phyloP scores from a whole-genome alignment of 179 eudicot species.

The Amaranthus tricolor region DNA sequence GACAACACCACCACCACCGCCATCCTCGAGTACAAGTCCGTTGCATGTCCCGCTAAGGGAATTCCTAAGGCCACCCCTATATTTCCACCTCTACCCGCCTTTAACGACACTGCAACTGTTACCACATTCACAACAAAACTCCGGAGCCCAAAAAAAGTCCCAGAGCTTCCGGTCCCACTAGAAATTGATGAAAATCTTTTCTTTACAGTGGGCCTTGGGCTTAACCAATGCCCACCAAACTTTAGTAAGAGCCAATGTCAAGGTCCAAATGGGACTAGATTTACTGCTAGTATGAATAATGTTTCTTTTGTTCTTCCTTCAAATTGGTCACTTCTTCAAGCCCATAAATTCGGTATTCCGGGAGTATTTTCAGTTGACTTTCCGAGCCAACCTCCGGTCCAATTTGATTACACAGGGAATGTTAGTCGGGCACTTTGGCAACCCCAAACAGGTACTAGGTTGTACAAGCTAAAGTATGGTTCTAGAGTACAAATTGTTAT shows the following conservation, averaged over 20 bases:
- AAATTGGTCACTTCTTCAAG: constrained; percentile 70
- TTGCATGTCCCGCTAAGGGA: constrained; percentile 52
- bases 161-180: constrained; percentile 40
- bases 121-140: constrained; percentile 61
- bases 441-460: constrained; percentile 52
- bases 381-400: constrained; percentile 57
- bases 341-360: constrained; percentile 53
- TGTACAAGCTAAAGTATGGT: constrained; percentile 62
- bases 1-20: constrained; percentile 93
- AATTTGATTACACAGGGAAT: constrained; percentile 84
- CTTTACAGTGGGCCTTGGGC: constrained; percentile 71
- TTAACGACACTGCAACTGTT: constrained; percentile 66
- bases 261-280: constrained; percentile 77
- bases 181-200: constrained; percentile 56
- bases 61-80: constrained; percentile 27
- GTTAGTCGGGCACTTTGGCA: constrained; percentile 73
- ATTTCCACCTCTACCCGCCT: constrained; percentile 57
- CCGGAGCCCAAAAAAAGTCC: constrained; percentile 41
- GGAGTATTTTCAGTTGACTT: constrained; percentile 77
- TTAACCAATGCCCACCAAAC: constrained; percentile 53
- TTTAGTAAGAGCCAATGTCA: constrained; percentile 50
- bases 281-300: constrained; percentile 83
- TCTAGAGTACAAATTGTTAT: constrained; percentile 71
- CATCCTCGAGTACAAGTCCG: constrained; percentile 61
- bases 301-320: constrained; percentile 69